A percentile compares a stretch with the other conserved stretches of the same genome.
These are phyloP conservation scores for Onygenales sp. DNA, from an alignment of 2,329 filamentous ascomycete species.

Conservation along the genomic window DNA sequence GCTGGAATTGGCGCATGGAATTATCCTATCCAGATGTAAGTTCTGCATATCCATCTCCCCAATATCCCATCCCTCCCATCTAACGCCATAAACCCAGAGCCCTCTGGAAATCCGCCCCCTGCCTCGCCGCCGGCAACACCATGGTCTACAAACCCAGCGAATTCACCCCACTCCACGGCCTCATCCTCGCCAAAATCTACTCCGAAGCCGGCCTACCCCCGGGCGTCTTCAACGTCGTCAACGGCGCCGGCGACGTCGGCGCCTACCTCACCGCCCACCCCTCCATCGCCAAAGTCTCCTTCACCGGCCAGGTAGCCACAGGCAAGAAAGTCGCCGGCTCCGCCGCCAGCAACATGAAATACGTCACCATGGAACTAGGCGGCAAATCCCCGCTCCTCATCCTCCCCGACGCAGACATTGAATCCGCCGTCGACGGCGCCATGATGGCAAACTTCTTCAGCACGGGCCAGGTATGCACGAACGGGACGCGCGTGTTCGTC, in stretches of 20 bases:
- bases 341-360: conserved; percentile 73
- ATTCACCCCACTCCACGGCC: conserved; percentile 73
- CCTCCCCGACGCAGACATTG: conserved; percentile 67
- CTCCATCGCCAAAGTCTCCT: conserved; percentile 72
- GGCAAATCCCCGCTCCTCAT: conserved; percentile 77
- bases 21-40: conserved; percentile 73
- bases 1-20: conserved; percentile 87
- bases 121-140: conserved; percentile 75
- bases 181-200: conserved; percentile 66
- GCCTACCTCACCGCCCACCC: conserved; percentile 64
- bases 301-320: conserved; percentile 78
- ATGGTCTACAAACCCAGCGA: conserved; percentile 90
- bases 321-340: conserved; percentile 70
- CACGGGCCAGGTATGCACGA: conserved; percentile 85
- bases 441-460: conserved; percentile 95
- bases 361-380: conserved; percentile 84
- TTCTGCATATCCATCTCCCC: background rate
- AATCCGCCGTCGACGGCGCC: conserved; percentile 74
- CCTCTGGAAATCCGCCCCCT: conserved; percentile 80
- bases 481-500: conserved; percentile 81
- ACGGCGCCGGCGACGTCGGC: conserved; percentile 70
- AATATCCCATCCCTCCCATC: background rate
- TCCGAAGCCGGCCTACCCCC: conserved; percentile 68
- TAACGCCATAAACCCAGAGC: conserved; percentile 35
- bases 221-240: conserved; percentile 80